Evolutionary conservation across 2,329 filamentous ascomycete genomes (phyloP), one percentile per base, ranked within the genome.

Genomic region (Pseudonectria foliicola): DNA sequence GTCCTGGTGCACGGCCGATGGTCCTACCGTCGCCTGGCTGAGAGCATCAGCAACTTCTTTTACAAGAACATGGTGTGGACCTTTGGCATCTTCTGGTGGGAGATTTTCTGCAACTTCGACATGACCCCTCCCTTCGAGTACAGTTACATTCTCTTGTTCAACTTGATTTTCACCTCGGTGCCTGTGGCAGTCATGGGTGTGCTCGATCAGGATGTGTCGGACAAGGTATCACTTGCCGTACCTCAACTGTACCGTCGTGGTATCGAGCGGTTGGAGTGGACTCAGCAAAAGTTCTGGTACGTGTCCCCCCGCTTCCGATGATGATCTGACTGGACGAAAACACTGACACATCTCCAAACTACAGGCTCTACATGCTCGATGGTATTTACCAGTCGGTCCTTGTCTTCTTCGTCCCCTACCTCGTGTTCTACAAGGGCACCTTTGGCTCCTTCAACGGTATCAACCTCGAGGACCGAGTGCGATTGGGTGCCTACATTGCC

Each of bases 1-100:
- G 75, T 95, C 21, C 74, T 95, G 13, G 88, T 95, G 4, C 89
- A 95, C 56, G 89, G 89, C 39, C 78, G 89, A 39, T 95, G 89
- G 86, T 95, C 88, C n/a, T 98, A 98, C 65, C 78, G 90, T 34
- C 80, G 92, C 50, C 68, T 98, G 59, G 87, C 83, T 21, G 92
- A 98, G 67, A 85, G 82, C 30, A 95, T 93, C 53, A 87, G 88
- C 60, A 98, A 98, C 61, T 98, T 98, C 73, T 98, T 98, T 71
- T 98, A 96, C 77, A 98, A 98, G 82, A 98, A 96, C 68, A 84
- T 98, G 63, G 83, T 96, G 34, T 98, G 92, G 92, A 92, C 87
- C 1, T 90, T 95, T 56, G 77, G 83, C 28, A 84, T 98, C 39
- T 95, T 96, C 73, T 96, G 90, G 90, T 98, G 85, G 63, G 88